phyloP scores from a whole-genome alignment of 2,329 filamentous ascomycete species.

The Penicillium sp. region DNA sequence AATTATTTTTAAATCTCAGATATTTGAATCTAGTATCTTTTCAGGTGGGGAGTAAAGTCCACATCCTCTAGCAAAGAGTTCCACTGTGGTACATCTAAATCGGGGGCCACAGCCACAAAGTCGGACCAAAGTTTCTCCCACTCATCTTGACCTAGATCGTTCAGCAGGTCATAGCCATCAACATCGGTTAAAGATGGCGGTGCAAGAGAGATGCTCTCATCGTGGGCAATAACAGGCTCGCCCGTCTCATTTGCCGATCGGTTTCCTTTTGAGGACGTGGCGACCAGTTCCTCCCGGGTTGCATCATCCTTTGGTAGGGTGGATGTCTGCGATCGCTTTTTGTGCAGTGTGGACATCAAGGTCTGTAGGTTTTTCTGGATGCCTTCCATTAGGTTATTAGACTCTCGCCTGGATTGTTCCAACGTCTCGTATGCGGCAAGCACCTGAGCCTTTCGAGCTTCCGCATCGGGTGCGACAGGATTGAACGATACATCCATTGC shows the following conservation, averaged over 20 bases:
- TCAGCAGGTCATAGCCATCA: neutral
- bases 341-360: constrained; percentile 17
- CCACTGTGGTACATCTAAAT: constrained; percentile 20
- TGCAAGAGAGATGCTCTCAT: neutral
- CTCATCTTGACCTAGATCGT: constrained; percentile 8
- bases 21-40: neutral
- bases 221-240: neutral
- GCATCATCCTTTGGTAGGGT: neutral
- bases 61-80: constrained; percentile 20
- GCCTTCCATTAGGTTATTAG: constrained; percentile 14
- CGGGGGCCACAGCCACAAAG: constrained; percentile 19
- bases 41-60: constrained; percentile 11
- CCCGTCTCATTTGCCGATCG: neutral
- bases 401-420: constrained; percentile 18
- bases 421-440: constrained; percentile 15
- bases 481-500: constrained; percentile 26
- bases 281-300: neutral
- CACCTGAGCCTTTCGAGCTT: constrained; percentile 14
- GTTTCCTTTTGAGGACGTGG: neutral
- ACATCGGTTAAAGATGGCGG: neutral
- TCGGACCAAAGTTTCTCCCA: constrained; percentile 19
- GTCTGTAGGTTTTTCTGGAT: constrained; percentile 20
- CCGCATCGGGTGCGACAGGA: constrained; percentile 14
- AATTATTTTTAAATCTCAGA: neutral
- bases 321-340: constrained; percentile 4